These are phyloP conservation scores for Eudorina sp. DNA, from an alignment of 139 green algal species.

Conservation along the genomic window DNA sequence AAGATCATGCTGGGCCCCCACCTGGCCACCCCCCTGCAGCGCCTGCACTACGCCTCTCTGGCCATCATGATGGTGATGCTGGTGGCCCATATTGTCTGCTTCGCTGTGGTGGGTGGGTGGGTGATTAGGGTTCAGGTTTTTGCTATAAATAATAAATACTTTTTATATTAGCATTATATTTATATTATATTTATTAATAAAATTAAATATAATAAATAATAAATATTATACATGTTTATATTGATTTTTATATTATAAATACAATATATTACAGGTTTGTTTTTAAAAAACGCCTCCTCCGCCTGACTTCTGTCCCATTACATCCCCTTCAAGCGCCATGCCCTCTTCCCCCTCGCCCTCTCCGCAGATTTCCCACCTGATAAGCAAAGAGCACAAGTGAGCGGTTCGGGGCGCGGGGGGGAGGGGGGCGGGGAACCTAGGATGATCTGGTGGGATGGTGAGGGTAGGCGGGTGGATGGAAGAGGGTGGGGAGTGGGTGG, in stretches of 20 bases:
- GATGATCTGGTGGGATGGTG: neutral
- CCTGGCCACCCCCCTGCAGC: neutral
- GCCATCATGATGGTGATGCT: constrained; percentile 1
- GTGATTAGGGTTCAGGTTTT: no score
- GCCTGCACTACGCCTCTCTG: neutral
- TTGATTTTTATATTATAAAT: no score
- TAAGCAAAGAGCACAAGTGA: constrained; percentile 19
- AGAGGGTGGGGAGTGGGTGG: no score
- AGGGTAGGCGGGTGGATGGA: no score
- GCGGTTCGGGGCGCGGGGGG: neutral
- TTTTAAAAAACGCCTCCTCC: no score
- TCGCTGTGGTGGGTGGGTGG: neutral
- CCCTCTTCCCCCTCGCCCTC: neutral
- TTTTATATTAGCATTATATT: no score
- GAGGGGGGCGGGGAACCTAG: neutral
- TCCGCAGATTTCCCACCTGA: neutral
- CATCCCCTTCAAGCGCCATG: neutral
- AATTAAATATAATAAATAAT: no score
- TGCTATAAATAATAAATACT: no score
- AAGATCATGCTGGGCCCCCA: constrained; percentile 1
- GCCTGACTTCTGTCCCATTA: no score
- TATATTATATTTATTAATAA: no score
- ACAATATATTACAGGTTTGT: no score
- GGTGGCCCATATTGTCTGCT: constrained; percentile 30
- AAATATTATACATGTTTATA: no score